A percentile compares a stretch with the other conserved stretches of the same genome.
Evolutionary conservation across 352 stramenopile species (phyloP).

Genomic region (Albugo laibachii): DNA sequence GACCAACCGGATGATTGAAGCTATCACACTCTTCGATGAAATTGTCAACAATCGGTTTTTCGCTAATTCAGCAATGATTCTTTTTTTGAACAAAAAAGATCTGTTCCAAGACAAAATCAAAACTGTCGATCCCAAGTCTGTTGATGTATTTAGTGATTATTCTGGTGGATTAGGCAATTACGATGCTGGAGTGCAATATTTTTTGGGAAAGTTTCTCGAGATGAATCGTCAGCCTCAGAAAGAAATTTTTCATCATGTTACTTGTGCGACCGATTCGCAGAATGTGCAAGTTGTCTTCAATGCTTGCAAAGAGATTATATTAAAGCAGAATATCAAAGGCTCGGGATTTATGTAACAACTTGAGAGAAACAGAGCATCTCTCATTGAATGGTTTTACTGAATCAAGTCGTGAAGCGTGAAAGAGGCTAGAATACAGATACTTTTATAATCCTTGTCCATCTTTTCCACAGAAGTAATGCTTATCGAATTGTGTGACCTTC

Average conservation of each 20-base stretch:
- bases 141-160: constrained; percentile 85
- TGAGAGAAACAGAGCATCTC: too few species aligned
- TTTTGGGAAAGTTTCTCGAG: constrained; percentile 88
- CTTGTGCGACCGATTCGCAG: constrained; percentile 92
- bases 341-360: constrained; percentile 67
- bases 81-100: constrained; percentile 97
- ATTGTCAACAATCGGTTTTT: constrained; percentile 93
- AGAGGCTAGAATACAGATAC: too few species aligned
- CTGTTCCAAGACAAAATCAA: constrained; percentile 94
- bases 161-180: constrained; percentile 61
- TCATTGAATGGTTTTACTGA: too few species aligned
- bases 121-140: constrained; percentile 80
- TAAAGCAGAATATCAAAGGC: constrained; percentile 86
- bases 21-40: constrained; percentile 88
- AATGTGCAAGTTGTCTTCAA: constrained; percentile 95
- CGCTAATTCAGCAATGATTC: constrained; percentile 84
- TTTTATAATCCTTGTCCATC: too few species aligned
- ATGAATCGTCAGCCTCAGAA: constrained; percentile 83
- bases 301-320: constrained; percentile 91
- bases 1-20: constrained; percentile 91
- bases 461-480: too few species aligned
- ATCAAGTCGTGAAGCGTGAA: too few species aligned
- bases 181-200: constrained; percentile 79
- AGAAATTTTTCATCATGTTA: constrained; percentile 91
- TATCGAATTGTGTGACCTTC: too few species aligned